These are phyloP conservation scores for Schizosaccharomyces lindneri DNA, from an alignment of 805 yeast species.

Conservation along the genomic window DNA sequence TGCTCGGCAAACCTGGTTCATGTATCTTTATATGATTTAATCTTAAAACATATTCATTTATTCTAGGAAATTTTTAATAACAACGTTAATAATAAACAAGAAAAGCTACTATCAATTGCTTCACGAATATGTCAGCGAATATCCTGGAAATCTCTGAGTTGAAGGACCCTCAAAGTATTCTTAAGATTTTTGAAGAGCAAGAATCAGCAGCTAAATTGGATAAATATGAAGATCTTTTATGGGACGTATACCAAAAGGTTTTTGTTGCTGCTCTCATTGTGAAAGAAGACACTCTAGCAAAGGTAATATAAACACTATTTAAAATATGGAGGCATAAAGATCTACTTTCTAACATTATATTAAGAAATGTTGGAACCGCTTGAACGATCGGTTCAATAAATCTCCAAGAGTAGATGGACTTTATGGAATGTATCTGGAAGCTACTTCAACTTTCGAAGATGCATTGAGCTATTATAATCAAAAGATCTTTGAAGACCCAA, in stretches of 20 bases:
- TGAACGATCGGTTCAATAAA: background rate
- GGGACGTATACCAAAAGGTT: background rate
- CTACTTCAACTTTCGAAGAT: background rate
- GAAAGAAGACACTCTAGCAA: background rate
- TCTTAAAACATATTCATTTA: no score
- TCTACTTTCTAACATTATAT: background rate
- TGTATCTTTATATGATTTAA: no score
- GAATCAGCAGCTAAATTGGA: background rate
- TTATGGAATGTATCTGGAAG: constrained; percentile 1
- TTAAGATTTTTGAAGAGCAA: background rate
- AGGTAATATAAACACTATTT: background rate
- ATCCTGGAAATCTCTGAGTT: background rate
- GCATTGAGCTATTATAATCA: background rate
- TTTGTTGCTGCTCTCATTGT: constrained; percentile 1
- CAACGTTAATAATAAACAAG: no score
- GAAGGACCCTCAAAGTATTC: background rate
- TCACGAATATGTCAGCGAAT: background rate
- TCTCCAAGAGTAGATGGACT: background rate
- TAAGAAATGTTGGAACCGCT: background rate
- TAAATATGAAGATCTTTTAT: background rate
- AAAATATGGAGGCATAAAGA: background rate
- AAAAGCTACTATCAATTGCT: no score
- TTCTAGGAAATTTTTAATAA: no score
- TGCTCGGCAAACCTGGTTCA: no score
- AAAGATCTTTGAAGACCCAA: background rate